These are phyloP conservation scores for Naganishia antarctica DNA, from an alignment of 768 basidiomycete species.

Conservation along the genomic window DNA sequence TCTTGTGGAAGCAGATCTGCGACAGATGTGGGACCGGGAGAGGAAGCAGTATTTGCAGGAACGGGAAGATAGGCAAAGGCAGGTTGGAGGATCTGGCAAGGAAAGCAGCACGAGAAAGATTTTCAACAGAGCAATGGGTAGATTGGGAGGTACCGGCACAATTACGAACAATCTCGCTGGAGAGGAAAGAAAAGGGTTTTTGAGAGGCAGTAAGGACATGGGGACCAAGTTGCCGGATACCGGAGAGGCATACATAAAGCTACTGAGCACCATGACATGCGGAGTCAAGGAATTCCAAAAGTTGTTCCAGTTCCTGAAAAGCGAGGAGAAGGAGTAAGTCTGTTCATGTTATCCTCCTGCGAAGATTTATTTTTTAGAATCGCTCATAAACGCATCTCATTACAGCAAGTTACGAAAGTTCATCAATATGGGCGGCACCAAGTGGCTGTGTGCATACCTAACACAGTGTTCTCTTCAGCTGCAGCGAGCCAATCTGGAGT, in stretches of 20 bases:
- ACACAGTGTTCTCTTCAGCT: constrained; percentile 17
- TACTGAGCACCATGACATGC: constrained; percentile 17
- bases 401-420: constrained; percentile 8
- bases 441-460: constrained; percentile 18
- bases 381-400: background rate
- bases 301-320: constrained; percentile 16
- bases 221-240: constrained; percentile 18
- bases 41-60: constrained; percentile 4
- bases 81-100: background rate
- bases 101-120: constrained; percentile 19
- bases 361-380: too few relatives aligned
- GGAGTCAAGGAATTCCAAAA: constrained; percentile 17
- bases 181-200: constrained; percentile 11
- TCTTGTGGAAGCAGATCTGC: constrained; percentile 77
- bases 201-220: constrained; percentile 7
- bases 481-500: constrained; percentile 10
- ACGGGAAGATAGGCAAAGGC: background rate
- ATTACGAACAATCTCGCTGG: background rate
- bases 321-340: constrained; percentile 18
- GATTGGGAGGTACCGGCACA: constrained; percentile 5
- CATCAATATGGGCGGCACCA: constrained; percentile 6
- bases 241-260: constrained; percentile 14
- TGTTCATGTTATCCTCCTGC: background rate
- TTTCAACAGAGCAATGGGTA: constrained; percentile 8
- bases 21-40: constrained; percentile 66